Evolutionary conservation across 345 rosid species (phyloP).

Genomic region (Salix caprea): DNA sequence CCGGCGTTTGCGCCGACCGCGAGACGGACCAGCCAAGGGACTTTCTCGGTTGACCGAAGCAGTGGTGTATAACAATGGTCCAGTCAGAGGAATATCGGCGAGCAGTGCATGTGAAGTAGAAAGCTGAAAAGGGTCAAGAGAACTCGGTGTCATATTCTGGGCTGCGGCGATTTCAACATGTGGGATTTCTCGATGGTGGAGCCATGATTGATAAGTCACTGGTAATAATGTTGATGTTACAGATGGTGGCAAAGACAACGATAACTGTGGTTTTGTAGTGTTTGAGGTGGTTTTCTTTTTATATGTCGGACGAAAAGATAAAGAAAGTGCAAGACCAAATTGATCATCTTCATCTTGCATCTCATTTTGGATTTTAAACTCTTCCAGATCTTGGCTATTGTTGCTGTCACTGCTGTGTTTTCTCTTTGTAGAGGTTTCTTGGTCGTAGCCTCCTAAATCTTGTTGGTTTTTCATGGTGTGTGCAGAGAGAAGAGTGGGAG

Average conservation of each 20-base stretch:
- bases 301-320: neutral
- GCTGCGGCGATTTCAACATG: neutral
- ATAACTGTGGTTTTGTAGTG: neutral
- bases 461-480: neutral
- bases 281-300: neutral
- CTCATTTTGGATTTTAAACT: neutral
- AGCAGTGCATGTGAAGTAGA: conserved; percentile 8
- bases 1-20: conserved; percentile 19
- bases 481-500: neutral
- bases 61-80: neutral
- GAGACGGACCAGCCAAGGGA: neutral
- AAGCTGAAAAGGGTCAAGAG: conserved; percentile 1
- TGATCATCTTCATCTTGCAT: conserved; percentile 1
- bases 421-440: conserved; percentile 3
- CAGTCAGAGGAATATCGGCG: neutral
- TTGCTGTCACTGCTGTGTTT: neutral
- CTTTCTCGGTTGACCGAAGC: neutral
- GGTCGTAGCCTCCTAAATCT: neutral
- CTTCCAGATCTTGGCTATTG: neutral
- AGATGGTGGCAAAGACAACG: neutral
- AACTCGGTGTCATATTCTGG: neutral
- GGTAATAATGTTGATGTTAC: neutral
- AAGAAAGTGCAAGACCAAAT: conserved; percentile 17
- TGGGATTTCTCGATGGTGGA: neutral
- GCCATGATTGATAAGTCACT: neutral